Evolutionary conservation across 176 grass and related monocot species (phyloP).

Genomic region (Oryza brachyantha): DNA sequence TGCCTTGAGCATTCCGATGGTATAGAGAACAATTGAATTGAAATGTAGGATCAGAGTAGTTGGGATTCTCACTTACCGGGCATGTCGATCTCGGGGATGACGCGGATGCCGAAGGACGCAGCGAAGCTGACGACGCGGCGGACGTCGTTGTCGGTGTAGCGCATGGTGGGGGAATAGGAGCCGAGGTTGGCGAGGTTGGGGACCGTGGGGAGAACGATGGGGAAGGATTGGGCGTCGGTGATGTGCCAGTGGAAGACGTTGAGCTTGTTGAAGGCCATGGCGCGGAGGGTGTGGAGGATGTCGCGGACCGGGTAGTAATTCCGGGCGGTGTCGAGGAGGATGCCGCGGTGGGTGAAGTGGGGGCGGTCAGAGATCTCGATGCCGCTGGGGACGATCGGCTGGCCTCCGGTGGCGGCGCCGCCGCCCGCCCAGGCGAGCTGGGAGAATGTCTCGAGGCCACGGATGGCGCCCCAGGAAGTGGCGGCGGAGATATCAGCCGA

Average conservation of each 20-base stretch:
- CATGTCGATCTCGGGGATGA: slow-evolving; percentile 93
- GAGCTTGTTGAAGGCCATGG: slow-evolving; percentile 92
- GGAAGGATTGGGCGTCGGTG: slow-evolving; percentile 92
- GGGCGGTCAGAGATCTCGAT: slow-evolving; percentile 70
- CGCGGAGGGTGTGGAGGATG: slow-evolving; percentile 71
- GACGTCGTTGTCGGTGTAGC: slow-evolving; percentile 65
- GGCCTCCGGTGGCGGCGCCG: slow-evolving; percentile 11
- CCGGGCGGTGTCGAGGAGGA: slow-evolving; percentile 77
- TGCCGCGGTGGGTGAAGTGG: slow-evolving; percentile 63
- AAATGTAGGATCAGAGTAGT: background rate
- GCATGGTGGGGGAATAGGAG: slow-evolving; percentile 67
- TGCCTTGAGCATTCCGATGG: background rate
- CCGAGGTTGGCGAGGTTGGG: slow-evolving; percentile 61
- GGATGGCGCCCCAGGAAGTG: slow-evolving; percentile 77
- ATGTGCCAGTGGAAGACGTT: slow-evolving; percentile 94
- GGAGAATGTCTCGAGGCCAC: slow-evolving; percentile 83
- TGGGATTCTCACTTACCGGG: slow-evolving; percentile 47
- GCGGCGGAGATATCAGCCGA: slow-evolving; percentile 53
- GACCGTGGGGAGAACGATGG: slow-evolving; percentile 69
- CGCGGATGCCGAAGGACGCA: slow-evolving; percentile 58
- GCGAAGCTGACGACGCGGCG: slow-evolving; percentile 62
- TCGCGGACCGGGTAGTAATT: slow-evolving; percentile 72
- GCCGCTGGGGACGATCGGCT: slow-evolving; percentile 43
- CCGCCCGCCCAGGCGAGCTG: slow-evolving; percentile 52
- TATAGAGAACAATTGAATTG: background rate